Evolutionary conservation across 345 rosid genomes (phyloP).

Genomic region (Syzygium grande): DNA sequence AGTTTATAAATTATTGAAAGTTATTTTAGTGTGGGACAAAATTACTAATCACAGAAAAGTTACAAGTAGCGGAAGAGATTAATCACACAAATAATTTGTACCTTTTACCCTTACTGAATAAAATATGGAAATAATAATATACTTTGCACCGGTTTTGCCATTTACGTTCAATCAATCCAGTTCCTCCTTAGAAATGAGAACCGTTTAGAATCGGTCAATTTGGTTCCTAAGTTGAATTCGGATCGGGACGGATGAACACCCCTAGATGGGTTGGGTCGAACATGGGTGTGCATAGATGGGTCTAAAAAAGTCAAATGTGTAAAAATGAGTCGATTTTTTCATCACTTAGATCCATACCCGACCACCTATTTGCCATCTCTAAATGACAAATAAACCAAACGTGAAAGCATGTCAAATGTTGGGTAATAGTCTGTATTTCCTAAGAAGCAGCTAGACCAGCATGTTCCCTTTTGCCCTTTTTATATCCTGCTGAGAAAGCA

Average conservation of each 20-base stretch:
- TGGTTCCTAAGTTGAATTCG: neutral
- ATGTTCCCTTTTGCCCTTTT: neutral
- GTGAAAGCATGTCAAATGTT: neutral
- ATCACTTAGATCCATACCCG: neutral
- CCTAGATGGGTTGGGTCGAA: neutral
- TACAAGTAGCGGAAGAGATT: neutral
- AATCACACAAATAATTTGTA: neutral
- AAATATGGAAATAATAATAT: neutral
- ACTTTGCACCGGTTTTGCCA: neutral
- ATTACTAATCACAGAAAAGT: neutral
- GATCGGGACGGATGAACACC: neutral
- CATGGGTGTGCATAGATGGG: neutral
- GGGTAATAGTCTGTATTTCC: neutral
- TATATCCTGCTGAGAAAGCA: neutral
- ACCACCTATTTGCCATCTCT: neutral
- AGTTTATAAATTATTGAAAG: neutral
- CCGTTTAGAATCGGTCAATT: neutral
- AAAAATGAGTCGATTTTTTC: neutral
- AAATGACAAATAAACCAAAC: neutral
- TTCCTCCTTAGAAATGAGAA: neutral
- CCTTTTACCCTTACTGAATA: neutral
- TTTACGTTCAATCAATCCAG: no score
- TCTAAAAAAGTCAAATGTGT: neutral
- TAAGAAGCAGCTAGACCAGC: neutral
- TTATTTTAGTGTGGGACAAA: neutral